Percentiles rank a stretch among this genome's conserved stretches.
These are phyloP conservation scores for Plectosphaerella sp. DNA, from an alignment of 2,329 filamentous ascomycete genomes.

Conservation along the genomic window DNA sequence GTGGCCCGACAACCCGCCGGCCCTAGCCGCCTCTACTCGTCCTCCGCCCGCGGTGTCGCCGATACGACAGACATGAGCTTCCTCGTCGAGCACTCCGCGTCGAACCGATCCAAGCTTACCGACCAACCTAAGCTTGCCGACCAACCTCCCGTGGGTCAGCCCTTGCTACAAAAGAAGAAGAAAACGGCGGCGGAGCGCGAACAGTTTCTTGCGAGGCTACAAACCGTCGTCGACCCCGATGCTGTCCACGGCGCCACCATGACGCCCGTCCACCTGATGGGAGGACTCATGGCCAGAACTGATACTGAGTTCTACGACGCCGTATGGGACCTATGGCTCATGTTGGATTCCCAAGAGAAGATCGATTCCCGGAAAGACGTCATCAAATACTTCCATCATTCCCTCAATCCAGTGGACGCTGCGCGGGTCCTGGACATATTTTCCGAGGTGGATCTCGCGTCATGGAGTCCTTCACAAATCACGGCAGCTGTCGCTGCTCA, in stretches of 20 bases:
- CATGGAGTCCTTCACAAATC: constrained; percentile 37
- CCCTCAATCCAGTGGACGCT: constrained; percentile 36
- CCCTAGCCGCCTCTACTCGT: constrained; percentile 18
- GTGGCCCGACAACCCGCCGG: constrained; percentile 1
- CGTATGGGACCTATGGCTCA: constrained; percentile 38
- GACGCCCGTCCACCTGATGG: constrained; percentile 9
- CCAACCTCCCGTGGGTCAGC: neutral
- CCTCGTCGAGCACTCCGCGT: neutral
- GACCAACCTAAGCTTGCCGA: neutral
- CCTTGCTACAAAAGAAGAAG: too few species aligned
- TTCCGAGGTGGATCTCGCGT: constrained; percentile 23
- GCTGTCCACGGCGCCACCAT: neutral
- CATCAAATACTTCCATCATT: constrained; percentile 37
- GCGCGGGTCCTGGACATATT: constrained; percentile 42
- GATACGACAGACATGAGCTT: neutral
- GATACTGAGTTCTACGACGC: constrained; percentile 27
- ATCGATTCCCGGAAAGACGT: constrained; percentile 24
- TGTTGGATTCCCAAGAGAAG: constrained; percentile 26
- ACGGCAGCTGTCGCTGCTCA: constrained; percentile 35
- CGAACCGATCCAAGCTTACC: too few species aligned
- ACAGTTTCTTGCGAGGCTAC: neutral
- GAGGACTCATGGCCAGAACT: constrained; percentile 17
- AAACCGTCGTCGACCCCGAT: neutral
- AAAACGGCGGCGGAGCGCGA: neutral
- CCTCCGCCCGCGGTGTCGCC: constrained; percentile 7